A percentile compares a stretch with the other conserved stretches of the same genome.
These are phyloP conservation scores for Pestalotiopsis sp. DNA, from an alignment of 2,329 filamentous ascomycete species.

Conservation along the genomic window DNA sequence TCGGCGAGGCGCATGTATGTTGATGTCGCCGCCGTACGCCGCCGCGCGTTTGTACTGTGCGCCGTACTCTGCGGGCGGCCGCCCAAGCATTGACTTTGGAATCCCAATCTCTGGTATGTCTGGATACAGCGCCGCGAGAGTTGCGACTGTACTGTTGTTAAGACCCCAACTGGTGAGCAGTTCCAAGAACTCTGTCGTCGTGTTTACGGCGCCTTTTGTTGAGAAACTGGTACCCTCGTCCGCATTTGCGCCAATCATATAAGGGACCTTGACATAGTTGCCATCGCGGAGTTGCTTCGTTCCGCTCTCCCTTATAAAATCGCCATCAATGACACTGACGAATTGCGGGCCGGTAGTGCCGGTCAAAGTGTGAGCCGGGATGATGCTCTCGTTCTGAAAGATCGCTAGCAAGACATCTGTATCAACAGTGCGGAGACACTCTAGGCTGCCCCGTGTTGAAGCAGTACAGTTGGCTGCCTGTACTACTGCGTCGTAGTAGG, in stretches of 20 bases:
- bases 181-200: constrained; percentile 51
- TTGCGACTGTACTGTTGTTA: constrained; percentile 32
- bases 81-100: constrained; percentile 32
- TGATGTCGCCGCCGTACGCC: constrained; percentile 52
- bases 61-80: constrained; percentile 23
- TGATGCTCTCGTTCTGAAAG: constrained; percentile 24
- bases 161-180: background rate
- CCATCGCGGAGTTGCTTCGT: constrained; percentile 18
- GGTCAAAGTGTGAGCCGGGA: constrained; percentile 19
- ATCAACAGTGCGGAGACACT: constrained; percentile 35
- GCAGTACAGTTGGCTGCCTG: constrained; percentile 24
- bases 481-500: constrained; percentile 33
- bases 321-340: constrained; percentile 38
- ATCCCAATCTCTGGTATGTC: constrained; percentile 42
- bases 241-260: constrained; percentile 35
- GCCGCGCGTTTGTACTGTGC: constrained; percentile 16
- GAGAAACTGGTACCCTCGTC: constrained; percentile 52
- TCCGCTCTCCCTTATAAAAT: constrained; percentile 41
- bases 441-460: constrained; percentile 24
- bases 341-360: constrained; percentile 18
- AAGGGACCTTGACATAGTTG: constrained; percentile 36
- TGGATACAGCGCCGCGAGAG: constrained; percentile 49
- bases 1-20: constrained; percentile 58
- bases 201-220: constrained; percentile 52
- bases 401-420: constrained; percentile 32